phyloP scores from a whole-genome alignment of 257 asterid species.

The Solanum sejunctum region DNA sequence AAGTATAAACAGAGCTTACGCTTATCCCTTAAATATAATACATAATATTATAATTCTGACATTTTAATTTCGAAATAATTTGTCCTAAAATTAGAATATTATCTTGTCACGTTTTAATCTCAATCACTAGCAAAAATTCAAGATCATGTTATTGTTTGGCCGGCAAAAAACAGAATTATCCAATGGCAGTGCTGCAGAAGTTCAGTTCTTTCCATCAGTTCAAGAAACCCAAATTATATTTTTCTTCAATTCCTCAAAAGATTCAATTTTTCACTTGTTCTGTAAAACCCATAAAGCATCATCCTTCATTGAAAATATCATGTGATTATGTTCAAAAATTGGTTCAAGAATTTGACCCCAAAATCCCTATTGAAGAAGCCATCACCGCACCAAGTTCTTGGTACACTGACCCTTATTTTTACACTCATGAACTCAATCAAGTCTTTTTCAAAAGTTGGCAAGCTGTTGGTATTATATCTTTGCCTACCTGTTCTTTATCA shows the following conservation, averaged over 20 bases:
- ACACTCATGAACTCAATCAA: constrained; percentile 42
- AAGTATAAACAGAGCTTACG: no score
- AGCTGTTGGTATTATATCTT: constrained; percentile 19
- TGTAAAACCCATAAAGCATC: not conserved
- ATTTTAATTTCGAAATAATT: no score
- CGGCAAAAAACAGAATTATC: not conserved
- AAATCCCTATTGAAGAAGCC: constrained; percentile 62
- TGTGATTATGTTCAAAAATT: constrained; percentile 6
- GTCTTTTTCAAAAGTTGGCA: constrained; percentile 74
- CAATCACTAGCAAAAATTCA: not conserved
- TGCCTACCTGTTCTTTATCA: not conserved
- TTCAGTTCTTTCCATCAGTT: not conserved
- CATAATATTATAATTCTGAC: no score
- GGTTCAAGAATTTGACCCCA: constrained; percentile 47
- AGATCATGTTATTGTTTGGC: not conserved
- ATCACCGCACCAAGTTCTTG: constrained; percentile 72
- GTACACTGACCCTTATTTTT: constrained; percentile 63
- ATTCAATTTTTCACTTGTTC: not conserved
- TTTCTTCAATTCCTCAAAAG: not conserved
- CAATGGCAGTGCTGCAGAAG: not conserved
- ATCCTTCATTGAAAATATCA: not conserved
- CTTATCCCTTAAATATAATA: no score
- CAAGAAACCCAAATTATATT: not conserved
- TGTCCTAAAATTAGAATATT: not conserved
- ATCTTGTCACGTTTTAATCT: not conserved